Conservation (phyloP, 768 basidiomycete genomes). For the Tricholoma saponaceum region DNA sequence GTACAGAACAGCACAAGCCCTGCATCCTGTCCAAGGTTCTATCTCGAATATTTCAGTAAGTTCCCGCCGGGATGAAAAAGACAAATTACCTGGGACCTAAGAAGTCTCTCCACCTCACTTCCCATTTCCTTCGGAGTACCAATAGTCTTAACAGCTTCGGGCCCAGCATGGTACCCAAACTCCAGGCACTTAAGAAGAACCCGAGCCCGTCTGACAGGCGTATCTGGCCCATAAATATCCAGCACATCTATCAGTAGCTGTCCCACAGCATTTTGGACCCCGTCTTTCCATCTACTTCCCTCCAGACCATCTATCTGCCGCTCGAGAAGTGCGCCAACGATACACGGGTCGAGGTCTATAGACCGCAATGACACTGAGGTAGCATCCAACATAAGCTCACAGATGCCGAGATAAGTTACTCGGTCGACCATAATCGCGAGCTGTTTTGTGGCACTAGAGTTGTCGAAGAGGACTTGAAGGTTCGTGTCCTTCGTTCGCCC, state of each 20-base stretch:
- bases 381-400: conserved; percentile 57
- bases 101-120: conserved; percentile 37
- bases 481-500: conserved; percentile 25
- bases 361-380: conserved; percentile 44
- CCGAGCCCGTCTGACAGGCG: conserved; percentile 59
- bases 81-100: conserved; percentile 36
- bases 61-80: neutral
- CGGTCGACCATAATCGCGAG: conserved; percentile 59
- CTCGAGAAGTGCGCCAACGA: conserved; percentile 57
- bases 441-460: conserved; percentile 44
- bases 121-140: conserved; percentile 33
- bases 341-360: conserved; percentile 16
- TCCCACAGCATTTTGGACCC: conserved; percentile 36
- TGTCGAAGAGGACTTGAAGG: conserved; percentile 33
- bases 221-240: conserved; percentile 42
- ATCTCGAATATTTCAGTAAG: neutral
- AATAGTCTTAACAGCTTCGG: conserved; percentile 19
- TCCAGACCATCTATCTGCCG: conserved; percentile 57
- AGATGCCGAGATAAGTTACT: conserved; percentile 61
- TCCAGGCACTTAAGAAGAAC: conserved; percentile 53
- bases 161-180: conserved; percentile 37
- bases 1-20: conserved; percentile 26
- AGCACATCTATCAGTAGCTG: conserved; percentile 46
- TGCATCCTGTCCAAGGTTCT: conserved; percentile 34
- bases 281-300: conserved; percentile 53